Conservation (phyloP, 176 grass and related monocot genomes). For the Canna indica region DNA sequence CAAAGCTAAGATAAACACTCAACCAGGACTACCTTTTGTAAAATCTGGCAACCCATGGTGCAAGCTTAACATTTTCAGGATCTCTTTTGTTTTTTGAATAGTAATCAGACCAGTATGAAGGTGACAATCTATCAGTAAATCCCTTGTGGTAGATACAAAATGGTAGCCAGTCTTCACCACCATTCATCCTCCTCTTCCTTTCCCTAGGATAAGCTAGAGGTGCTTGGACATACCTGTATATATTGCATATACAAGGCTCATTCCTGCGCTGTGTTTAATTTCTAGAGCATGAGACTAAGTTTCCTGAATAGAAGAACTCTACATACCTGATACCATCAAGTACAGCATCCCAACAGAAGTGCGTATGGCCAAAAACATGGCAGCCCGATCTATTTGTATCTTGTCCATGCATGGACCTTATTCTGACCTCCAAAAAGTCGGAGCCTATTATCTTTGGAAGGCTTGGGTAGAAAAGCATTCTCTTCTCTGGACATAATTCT, state of each 20-base stretch:
- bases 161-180: conserved; percentile 63
- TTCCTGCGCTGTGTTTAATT: neutral
- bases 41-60: conserved; percentile 86
- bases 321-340: conserved; percentile 70
- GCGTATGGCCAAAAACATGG: conserved; percentile 93
- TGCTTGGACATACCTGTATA: conserved; percentile 70
- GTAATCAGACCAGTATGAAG: conserved; percentile 74
- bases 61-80: conserved; percentile 81
- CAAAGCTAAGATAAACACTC: neutral
- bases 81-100: conserved; percentile 71
- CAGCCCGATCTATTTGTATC: conserved; percentile 35
- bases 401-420: conserved; percentile 59
- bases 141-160: conserved; percentile 81
- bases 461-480: conserved; percentile 93
- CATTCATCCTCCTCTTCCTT: conserved; percentile 63
- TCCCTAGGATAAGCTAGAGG: conserved; percentile 87
- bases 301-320: neutral
- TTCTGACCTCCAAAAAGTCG: conserved; percentile 62
- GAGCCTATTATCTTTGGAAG: conserved; percentile 90
- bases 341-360: conserved; percentile 94
- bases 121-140: conserved; percentile 59
- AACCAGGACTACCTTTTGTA: conserved; percentile 43
- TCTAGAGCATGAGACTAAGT: neutral
- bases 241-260: conserved; percentile 6
- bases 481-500: conserved; percentile 94